Evolutionary conservation across 2,329 filamentous ascomycete species (phyloP).

Genomic region (Phialemoniopsis sp.): DNA sequence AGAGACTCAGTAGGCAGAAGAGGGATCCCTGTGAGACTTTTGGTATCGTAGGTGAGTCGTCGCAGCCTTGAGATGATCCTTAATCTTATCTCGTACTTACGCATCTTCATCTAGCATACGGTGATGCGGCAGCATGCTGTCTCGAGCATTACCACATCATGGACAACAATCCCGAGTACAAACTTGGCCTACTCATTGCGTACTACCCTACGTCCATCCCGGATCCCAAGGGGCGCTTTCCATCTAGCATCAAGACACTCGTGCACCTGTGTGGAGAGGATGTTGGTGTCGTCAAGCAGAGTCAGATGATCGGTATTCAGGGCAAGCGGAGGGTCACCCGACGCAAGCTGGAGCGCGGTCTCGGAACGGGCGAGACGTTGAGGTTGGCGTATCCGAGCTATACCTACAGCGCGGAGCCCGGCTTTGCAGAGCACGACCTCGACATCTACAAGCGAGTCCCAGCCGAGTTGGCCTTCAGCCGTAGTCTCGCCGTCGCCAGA

Average conservation of each 20-base stretch:
- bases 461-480: conserved; percentile 64
- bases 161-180: conserved; percentile 38
- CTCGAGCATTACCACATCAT: conserved; percentile 39
- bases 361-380: conserved; percentile 29
- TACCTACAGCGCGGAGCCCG: conserved; percentile 45
- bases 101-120: conserved; percentile 28
- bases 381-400: conserved; percentile 32
- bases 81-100: neutral
- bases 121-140: conserved; percentile 35
- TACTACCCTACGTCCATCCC: conserved; percentile 41
- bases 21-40: conserved; percentile 36
- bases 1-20: conserved; percentile 22
- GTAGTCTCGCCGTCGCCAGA: conserved; percentile 55
- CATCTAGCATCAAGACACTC: conserved; percentile 29
- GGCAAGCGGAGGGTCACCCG: conserved; percentile 31
- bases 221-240: conserved; percentile 34
- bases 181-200: conserved; percentile 35
- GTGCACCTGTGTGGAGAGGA: conserved; percentile 35
- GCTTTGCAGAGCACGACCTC: conserved; percentile 68
- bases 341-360: conserved; percentile 26
- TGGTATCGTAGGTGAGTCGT: conserved; percentile 34
- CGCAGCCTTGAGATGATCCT: neutral
- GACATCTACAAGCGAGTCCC: conserved; percentile 63
- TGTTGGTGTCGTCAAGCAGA: conserved; percentile 33
- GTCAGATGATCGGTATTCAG: conserved; percentile 39